Evolutionary conservation across 352 stramenopile genomes (phyloP).

Genomic region (Phytophthora fragariaefolia): DNA sequence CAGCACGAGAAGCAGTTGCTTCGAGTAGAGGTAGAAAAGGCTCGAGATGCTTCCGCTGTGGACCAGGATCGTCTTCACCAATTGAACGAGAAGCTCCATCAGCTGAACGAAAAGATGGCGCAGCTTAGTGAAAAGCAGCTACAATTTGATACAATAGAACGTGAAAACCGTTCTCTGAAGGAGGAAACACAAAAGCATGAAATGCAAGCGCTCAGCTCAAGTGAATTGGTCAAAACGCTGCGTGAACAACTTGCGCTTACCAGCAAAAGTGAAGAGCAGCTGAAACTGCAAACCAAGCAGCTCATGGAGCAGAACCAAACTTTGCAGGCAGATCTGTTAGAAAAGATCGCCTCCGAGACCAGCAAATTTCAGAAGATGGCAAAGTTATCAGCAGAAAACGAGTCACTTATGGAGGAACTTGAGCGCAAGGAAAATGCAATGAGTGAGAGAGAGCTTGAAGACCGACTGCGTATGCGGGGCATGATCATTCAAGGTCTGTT

Average conservation of each 20-base stretch:
- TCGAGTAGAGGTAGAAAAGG: constrained; percentile 27
- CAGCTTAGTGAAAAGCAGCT: constrained; percentile 48
- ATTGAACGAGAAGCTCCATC: constrained; percentile 52
- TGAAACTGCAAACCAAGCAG: constrained; percentile 74
- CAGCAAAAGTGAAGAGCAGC: constrained; percentile 66
- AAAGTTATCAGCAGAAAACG: constrained; percentile 63
- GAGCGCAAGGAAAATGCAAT: constrained; percentile 48
- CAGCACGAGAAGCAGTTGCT: constrained; percentile 42
- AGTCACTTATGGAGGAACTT: constrained; percentile 60
- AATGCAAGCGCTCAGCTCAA: constrained; percentile 63
- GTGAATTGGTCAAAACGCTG: constrained; percentile 60
- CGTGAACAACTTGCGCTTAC: constrained; percentile 59
- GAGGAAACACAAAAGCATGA: constrained; percentile 67
- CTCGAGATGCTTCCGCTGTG: constrained; percentile 16
- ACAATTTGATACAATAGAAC: constrained; percentile 51
- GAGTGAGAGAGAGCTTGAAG: constrained; percentile 37
- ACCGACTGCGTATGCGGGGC: constrained; percentile 34
- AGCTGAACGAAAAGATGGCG: constrained; percentile 38
- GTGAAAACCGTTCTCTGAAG: constrained; percentile 64
- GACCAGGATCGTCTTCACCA: constrained; percentile 38
- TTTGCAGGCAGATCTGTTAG: constrained; percentile 65
- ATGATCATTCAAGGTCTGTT: constrained; percentile 42
- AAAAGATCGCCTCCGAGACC: constrained; percentile 71
- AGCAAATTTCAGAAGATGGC: constrained; percentile 76
- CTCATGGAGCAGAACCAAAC: constrained; percentile 77